These are phyloP conservation scores for Phialophora expanda DNA, from an alignment of 2,329 filamentous ascomycete species.

Conservation along the genomic window DNA sequence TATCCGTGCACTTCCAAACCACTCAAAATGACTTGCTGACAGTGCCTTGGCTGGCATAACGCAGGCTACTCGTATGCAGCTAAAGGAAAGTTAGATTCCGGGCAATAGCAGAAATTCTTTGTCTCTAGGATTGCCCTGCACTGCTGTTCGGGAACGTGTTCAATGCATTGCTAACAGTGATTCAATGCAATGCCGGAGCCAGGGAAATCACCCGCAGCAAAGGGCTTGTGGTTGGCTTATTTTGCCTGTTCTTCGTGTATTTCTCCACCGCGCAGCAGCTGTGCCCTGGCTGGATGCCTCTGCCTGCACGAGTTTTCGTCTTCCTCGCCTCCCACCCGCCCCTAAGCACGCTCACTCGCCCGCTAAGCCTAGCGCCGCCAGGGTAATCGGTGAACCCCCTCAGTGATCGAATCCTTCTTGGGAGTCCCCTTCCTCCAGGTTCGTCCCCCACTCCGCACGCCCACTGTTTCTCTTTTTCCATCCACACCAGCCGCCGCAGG, in stretches of 20 bases:
- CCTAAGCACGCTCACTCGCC: slow-evolving; percentile 13
- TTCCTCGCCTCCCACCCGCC: slow-evolving; percentile 21
- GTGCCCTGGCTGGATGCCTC: slow-evolving; percentile 1
- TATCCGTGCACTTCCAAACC: background rate
- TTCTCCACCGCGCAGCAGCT: background rate
- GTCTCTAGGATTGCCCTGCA: slow-evolving; percentile 10
- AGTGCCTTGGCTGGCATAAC: slow-evolving; percentile 1
- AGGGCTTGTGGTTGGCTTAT: background rate
- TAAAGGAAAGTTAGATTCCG: background rate
- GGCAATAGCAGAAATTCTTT: background rate
- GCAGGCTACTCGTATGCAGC: background rate
- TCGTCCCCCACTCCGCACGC: slow-evolving; percentile 18
- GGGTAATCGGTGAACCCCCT: slow-evolving; percentile 6
- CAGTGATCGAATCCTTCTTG: slow-evolving; percentile 10
- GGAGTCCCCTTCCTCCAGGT: slow-evolving; percentile 17
- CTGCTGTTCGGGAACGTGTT: background rate
- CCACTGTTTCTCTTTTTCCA: slow-evolving; percentile 16
- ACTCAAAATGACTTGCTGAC: background rate
- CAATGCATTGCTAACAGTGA: background rate
- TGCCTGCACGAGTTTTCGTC: slow-evolving; percentile 15
- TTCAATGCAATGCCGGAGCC: background rate
- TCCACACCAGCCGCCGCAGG: slow-evolving; percentile 6
- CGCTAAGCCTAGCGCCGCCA: slow-evolving; percentile 12
- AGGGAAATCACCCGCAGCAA: background rate
- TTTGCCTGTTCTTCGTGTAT: background rate